Conservation (phyloP, 106 monocot genomes). For the Apostasia shenzhenica region DNA sequence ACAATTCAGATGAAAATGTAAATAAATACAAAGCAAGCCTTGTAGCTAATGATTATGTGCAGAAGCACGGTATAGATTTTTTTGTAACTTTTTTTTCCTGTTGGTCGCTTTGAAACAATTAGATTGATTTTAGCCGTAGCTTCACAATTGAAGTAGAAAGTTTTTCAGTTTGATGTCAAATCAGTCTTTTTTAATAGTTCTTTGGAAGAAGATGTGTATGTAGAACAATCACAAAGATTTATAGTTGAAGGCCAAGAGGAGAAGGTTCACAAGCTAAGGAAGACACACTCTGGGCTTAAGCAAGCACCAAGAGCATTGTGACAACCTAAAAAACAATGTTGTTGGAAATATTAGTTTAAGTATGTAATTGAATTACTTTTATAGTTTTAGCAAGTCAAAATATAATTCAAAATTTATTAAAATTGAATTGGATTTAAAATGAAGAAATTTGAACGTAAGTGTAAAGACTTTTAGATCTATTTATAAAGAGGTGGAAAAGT, state of each 20-base stretch:
- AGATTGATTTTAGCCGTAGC: conserved; percentile 7
- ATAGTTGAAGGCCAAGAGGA: neutral
- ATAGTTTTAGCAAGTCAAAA: too few relatives aligned
- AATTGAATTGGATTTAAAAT: too few relatives aligned
- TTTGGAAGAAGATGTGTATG: conserved; percentile 11
- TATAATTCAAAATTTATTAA: too few relatives aligned
- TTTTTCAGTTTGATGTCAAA: conserved; percentile 20
- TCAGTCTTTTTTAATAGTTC: conserved; percentile 10
- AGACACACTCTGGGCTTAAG: neutral
- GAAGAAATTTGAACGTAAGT: too few relatives aligned
- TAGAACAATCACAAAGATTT: conserved; percentile 13
- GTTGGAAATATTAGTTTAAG: too few relatives aligned
- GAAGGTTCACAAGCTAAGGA: neutral
- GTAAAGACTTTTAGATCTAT: too few relatives aligned
- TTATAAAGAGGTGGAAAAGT: too few relatives aligned
- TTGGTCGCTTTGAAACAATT: conserved; percentile 19
- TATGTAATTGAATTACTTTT: too few relatives aligned
- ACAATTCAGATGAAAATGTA: conserved; percentile 1
- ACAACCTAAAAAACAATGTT: too few relatives aligned
- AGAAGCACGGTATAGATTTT: conserved; percentile 17
- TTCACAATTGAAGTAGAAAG: neutral
- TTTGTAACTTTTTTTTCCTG: conserved; percentile 14
- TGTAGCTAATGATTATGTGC: conserved; percentile 13
- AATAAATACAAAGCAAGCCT: conserved; percentile 15
- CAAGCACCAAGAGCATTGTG: neutral